Evolutionary conservation across 495 filamentous ascomycete genomes (phyloP).

Genomic region (Glutinoglossum americanum): DNA sequence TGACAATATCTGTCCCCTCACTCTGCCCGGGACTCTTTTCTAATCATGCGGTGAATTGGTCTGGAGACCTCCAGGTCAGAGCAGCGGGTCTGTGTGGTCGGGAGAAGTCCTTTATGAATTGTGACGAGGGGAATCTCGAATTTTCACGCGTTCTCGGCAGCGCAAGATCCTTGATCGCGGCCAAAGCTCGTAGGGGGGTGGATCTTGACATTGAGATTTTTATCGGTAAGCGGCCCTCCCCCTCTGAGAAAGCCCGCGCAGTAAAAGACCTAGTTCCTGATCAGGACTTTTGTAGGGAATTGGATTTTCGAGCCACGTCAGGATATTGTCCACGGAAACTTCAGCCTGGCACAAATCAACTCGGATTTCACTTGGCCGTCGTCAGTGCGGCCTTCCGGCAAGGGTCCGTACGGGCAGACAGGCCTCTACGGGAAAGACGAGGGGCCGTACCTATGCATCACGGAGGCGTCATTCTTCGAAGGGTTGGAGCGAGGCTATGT

Average conservation of each 20-base stretch:
- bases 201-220: slow-evolving; percentile 25
- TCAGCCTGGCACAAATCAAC: slow-evolving; percentile 18
- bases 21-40: slow-evolving; percentile 27
- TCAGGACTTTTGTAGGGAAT: slow-evolving; percentile 4
- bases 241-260: background rate
- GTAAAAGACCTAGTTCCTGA: background rate
- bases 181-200: slow-evolving; percentile 10
- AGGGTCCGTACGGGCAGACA: slow-evolving; percentile 30
- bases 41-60: slow-evolving; percentile 16
- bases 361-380: slow-evolving; percentile 21
- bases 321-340: slow-evolving; percentile 26
- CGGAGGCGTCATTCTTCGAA: slow-evolving; percentile 22
- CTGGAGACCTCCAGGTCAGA: slow-evolving; percentile 27
- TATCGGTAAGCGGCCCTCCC: slow-evolving; percentile 14
- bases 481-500: slow-evolving; percentile 17
- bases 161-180: slow-evolving; percentile 20
- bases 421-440: slow-evolving; percentile 30
- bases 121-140: slow-evolving; percentile 7
- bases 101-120: slow-evolving; percentile 8
- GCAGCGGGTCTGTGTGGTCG: slow-evolving; percentile 23
- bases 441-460: slow-evolving; percentile 16
- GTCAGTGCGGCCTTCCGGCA: slow-evolving; percentile 15
- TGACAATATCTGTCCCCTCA: slow-evolving; percentile 26
- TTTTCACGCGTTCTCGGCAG: slow-evolving; percentile 19
- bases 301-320: slow-evolving; percentile 27